phyloP scores from a whole-genome alignment of 1,284 basidiomycete species.

The Leucoagaricus sp. region DNA sequence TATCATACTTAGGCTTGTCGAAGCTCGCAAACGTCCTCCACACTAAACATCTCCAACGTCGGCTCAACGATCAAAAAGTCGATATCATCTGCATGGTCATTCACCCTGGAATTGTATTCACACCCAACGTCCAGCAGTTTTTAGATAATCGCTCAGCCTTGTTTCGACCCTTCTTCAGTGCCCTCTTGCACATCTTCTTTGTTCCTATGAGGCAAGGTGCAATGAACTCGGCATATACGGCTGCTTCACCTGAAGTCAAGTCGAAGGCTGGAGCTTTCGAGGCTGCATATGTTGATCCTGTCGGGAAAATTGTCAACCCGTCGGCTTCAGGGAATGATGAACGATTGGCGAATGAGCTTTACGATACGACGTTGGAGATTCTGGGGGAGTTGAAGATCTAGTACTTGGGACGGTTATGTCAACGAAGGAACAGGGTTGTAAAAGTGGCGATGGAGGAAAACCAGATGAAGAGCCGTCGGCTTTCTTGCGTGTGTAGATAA shows the following conservation, averaged over 20 bases:
- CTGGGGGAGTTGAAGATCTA: conserved; percentile 3
- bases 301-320: conserved; percentile 30
- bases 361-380: conserved; percentile 34
- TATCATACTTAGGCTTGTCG: conserved; percentile 34
- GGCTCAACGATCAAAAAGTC: conserved; percentile 26
- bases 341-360: conserved; percentile 44
- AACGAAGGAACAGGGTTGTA: too few species aligned
- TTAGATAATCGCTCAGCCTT: conserved; percentile 21
- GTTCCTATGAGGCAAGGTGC: conserved; percentile 40
- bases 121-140: conserved; percentile 30
- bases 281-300: conserved; percentile 45
- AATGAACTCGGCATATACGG: conserved; percentile 46
- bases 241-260: conserved; percentile 40
- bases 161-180: conserved; percentile 24
- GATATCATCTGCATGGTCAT: conserved; percentile 31
- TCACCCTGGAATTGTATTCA: conserved; percentile 42
- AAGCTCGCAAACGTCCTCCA: conserved; percentile 45
- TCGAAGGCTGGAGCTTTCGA: conserved; percentile 41
- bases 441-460: too few species aligned
- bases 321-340: conserved; percentile 32
- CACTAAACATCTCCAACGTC: conserved; percentile 39
- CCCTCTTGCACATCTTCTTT: conserved; percentile 36
- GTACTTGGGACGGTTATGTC: too few species aligned
- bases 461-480: too few species aligned
- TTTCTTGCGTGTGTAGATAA: too few species aligned